Base-by-base conservation (phyloP, 129 eudicot genomes). In the Helianthus tuberosus region DNA sequence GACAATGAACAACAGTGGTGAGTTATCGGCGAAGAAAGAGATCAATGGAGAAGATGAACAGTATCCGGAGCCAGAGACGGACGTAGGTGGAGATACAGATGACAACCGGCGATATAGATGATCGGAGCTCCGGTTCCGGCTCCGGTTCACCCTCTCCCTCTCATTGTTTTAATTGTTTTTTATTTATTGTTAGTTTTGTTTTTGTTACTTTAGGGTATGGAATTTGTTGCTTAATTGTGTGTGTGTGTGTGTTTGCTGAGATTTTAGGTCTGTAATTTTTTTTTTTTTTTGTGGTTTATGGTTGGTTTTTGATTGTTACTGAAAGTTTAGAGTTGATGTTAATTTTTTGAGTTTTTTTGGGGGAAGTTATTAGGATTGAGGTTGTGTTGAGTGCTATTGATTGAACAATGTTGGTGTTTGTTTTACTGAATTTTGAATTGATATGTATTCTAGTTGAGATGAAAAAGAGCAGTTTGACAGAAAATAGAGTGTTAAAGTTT, bases 341-440 rank as follows among this genome's bases (percentile, higher is more conserved):
- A 20, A 11, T 52, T 74, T 74, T 74, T 51, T 59, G n/a, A 49
- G 23, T 11, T 74, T 64, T 74, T 16, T 8, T 3, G 32, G 52
- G 70, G 17, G 25, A 76, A 25, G 38, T 35, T 77, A 60, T n/a
- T 0, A 15, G 60, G 11, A 57, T 59, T 27, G 59, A 36, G 29
- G 4, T 70, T 27, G 12, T 11, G 20, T 62, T 23, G 16, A 16
- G 3, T 35, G 35, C 52, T 53, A 38, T 23, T n/a, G 39, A 9
- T 41, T 61, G 66, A n/a, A 70, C 44, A 78, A 78, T 78, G 82
- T 58, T 71, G 72, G 27, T 71, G 29, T 64, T 15, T 43, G 13
- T 50, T 62, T 16, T 36, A 25, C 73, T 23, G 14, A 70, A 48
- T 14, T 51, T 32, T 41, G 76, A 8, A 50, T 38, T 58, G 20